Evolutionary conservation across 345 rosid species (phyloP), one percentile per base, ranked within the genome.

Genomic region (Ricinus communis): DNA sequence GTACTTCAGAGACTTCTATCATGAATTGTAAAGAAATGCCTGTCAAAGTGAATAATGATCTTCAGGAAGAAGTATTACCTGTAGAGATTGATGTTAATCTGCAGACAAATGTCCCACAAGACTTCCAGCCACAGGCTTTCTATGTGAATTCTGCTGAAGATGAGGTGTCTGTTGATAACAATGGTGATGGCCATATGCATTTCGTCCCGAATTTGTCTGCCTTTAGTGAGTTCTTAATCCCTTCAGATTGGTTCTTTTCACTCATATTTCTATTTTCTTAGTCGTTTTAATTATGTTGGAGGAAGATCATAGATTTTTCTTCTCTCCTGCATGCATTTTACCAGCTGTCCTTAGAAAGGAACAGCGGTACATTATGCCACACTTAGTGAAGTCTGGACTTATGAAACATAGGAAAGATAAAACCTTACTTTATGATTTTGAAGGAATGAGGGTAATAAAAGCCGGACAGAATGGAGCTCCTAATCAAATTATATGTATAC

Each of bases 1-100:
- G 62, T 65, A 79, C 71, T 64, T 87, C 97, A 36, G 87, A 82
- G 51, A 47, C 91, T 22, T 91, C 98, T n/a, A 84, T 93, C 78
- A 82, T 84, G 91, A 83, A 85, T 55, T 74, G 77, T 52, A 87
- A 80, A 79, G 70, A 67, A 68, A 21, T 53, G 22, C 56, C 75
- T 5, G 68, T 56, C 47, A 56, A 69, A 67, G 30, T 65, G 74
- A 74, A 71, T 74, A 62, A 45, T 12, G 60, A 71, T 49, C 43
- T 30, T 27, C 41, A 8, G 13, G 62, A 47, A 51, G 82, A 71
- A 56, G 65, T 11, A 2, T 8, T 47, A 38, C 31, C 74, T 59
- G 66, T 25, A 41, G 80, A 84, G 80, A 81, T 47, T 36, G 77
- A 67, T 70, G 76, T 4, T 53, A 69, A 71, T 53, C 38, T 54